Base-by-base conservation (phyloP, 2,329 filamentous ascomycete genomes). In the Colletotrichum somersetense region DNA sequence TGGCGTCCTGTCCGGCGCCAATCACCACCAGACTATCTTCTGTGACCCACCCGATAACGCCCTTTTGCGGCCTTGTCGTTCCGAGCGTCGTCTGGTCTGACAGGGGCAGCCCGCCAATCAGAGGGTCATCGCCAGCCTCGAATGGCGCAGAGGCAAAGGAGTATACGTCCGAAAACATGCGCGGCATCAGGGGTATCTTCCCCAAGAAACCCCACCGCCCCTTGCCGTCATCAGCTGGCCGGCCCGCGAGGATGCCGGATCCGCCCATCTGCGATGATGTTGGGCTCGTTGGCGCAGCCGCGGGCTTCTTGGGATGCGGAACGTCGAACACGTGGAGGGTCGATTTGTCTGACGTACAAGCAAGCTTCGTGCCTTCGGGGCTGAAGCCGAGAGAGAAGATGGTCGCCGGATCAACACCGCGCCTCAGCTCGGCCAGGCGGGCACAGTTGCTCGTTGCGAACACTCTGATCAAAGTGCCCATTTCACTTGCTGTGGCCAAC, bases 251-350 rank as follows among this genome's bases (percentile, higher is more conserved):
- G 14, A 63, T 74, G 38, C 66, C 66, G 10, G 65, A 71, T 2
- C 70, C 56, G 6, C 58, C 66, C 59, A 65, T 65, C 12, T 48
- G 48, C 55, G 77, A 78, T 40, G 78, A 75, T 8, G 79, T 76
- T 6, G 74, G 73, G 26, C 64, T 73, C 4, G 70, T 40, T 42
- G 68, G 66, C 20, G 57, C 61, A 2, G 57, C 79, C 18, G 63
- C 20, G 4, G 81, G 80, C 74, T 83, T 84, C 62, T 84, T 85
- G 11, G 85, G 83, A 71, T 89, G 87, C 5, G 92, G 92, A 1
- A 98, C 87, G 78, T 98, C 95, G 79, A 98, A 99, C 48, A 99
- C 89, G 81, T 99, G 96, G 14, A 99, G 86, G 0, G 95, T 99
- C 7, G 94, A 95, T 83, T 98, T 99, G 85, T 99, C 96, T 1